A percentile compares a stretch with the other conserved stretches of the same genome.
These are phyloP conservation scores for Aspergillus eucalypticola DNA, from an alignment of 2,329 filamentous ascomycete species.

Conservation along the genomic window DNA sequence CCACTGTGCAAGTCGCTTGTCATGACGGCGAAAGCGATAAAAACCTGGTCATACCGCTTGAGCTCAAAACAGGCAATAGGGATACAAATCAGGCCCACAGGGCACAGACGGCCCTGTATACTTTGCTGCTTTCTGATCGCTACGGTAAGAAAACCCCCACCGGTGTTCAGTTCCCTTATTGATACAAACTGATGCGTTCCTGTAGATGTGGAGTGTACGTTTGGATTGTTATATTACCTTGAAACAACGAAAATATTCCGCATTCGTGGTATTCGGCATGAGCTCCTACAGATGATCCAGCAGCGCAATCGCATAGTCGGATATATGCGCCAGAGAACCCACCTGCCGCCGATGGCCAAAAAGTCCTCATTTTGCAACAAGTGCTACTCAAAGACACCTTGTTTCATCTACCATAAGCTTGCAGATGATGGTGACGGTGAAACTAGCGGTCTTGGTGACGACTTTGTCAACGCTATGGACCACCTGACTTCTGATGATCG, in stretches of 20 bases:
- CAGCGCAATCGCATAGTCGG: constrained; percentile 87
- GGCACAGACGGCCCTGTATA: constrained; percentile 93
- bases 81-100: constrained; percentile 77
- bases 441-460: constrained; percentile 74
- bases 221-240: constrained; percentile 92
- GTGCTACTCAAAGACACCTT: constrained; percentile 88
- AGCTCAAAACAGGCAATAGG: constrained; percentile 89
- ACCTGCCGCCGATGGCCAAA: constrained; percentile 83
- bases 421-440: constrained; percentile 81
- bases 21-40: constrained; percentile 65
- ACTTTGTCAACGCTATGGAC: constrained; percentile 77
- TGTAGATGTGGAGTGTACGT: constrained; percentile 79
- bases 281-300: constrained; percentile 95
- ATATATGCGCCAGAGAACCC: constrained; percentile 77
- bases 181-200: not conserved
- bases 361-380: constrained; percentile 77
- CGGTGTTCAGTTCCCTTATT: not conserved
- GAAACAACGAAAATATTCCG: constrained; percentile 84
- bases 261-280: constrained; percentile 80
- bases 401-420: constrained; percentile 91
- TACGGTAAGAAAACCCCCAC: constrained; percentile 57
- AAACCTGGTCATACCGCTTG: constrained; percentile 84
- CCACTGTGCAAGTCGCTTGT: constrained; percentile 87
- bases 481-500: constrained; percentile 74
- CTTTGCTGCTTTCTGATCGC: constrained; percentile 84